Evolutionary conservation across 169 alveolate species (phyloP), one percentile per base, ranked within the genome.

Genomic region (Plasmodium knowlesi): DNA sequence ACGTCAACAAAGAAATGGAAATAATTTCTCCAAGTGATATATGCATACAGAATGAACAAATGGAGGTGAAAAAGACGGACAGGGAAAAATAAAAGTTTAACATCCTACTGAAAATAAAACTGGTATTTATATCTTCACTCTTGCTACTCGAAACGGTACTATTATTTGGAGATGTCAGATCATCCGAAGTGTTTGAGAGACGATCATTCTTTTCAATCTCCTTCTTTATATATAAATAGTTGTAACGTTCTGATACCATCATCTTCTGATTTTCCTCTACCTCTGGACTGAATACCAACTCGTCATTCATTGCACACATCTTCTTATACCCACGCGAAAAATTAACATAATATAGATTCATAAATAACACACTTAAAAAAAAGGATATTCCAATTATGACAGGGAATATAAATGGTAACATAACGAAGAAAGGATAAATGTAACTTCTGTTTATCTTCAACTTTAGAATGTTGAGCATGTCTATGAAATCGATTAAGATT

Each of bases 101-200:
- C 67, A 89, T 3, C 37, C 50, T 80, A 39, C 30, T 61, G 71
- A 41, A 79, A 19, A 89, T 71, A 78, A 89, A 89, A 19, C 76
- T 80, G 0, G 94, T 79, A 50, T 78, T 89, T 61, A 89, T 89
- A 39, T 57, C 89, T 89, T 89, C 94, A 89, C 94, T 89, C 57
- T 89, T 89, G 12, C 90, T 61, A 67, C 94, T 79, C 6, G 90
- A 61, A 34, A 78, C 57, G 8, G 86, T 89, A 41, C 83, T 79
- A 32, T 73, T 46, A 72, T 89, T 71, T 34, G 53, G 61, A 16
- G 94, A 89, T 14, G 89, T 78, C 46, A 57, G 50, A 61, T 79
- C 94, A 61, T 89, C 94, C 25, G 94, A 89, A 46, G 94, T 89
- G 43, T 89, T 89, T 1, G 94, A 89, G 10, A 78, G 14, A 14